Percentiles rank a stretch among this genome's conserved stretches.
These are phyloP conservation scores for Fimicolochytrium jonesii DNA, from an alignment of 192 early-diverging fungal genomes.

Conservation along the genomic window DNA sequence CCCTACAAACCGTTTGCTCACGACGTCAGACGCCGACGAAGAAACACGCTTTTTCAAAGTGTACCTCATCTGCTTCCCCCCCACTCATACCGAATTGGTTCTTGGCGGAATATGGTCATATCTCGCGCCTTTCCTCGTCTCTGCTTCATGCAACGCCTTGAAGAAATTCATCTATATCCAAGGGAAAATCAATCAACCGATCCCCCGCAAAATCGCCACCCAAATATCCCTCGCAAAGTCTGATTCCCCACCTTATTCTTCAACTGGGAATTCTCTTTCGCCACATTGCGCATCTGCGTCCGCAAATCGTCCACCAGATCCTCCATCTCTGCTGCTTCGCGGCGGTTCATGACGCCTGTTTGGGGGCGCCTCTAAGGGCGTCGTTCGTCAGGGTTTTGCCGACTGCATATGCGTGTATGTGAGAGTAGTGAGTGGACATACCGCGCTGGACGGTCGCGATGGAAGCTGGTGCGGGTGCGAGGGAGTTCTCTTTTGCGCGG, in stretches of 20 bases:
- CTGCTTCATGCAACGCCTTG: constrained; percentile 50
- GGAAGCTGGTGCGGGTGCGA: too few species aligned
- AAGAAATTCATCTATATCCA: constrained; percentile 38
- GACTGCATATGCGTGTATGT: too few species aligned
- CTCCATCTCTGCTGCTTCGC: constrained; percentile 33
- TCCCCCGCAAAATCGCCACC: neutral
- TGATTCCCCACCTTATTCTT: constrained; percentile 33
- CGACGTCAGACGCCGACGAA: too few species aligned
- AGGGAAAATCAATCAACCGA: neutral
- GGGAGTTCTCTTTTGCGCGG: constrained; percentile 4
- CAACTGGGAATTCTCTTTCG: constrained; percentile 38
- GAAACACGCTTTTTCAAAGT: too few species aligned
- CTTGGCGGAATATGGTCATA: constrained; percentile 56
- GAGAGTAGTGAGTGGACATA: too few species aligned
- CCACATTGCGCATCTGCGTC: constrained; percentile 28
- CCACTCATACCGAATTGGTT: constrained; percentile 35
- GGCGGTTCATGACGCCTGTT: neutral
- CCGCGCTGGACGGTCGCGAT: too few species aligned
- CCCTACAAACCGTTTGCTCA: too few species aligned
- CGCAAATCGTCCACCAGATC: constrained; percentile 34
- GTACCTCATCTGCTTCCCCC: neutral
- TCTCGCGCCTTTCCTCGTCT: constrained; percentile 37
- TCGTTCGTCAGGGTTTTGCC: too few species aligned
- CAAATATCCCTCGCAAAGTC: too few species aligned
- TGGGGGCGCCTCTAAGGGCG: too few species aligned